Evolutionary conservation across 208 protist species (phyloP).

Genomic region (Trypanosoma scelopori): DNA sequence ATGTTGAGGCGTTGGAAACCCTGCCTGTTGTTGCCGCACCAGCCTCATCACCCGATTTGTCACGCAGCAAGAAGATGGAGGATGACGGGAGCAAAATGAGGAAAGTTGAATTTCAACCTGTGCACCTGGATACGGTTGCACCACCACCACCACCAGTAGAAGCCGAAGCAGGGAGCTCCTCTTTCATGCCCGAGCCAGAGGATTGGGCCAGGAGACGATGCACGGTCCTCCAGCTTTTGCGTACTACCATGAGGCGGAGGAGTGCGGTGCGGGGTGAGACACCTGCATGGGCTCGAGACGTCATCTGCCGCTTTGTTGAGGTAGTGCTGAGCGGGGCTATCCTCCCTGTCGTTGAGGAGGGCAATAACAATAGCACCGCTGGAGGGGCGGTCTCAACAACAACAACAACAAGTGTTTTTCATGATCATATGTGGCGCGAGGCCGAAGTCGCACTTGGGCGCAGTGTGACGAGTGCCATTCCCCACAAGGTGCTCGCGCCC

Average conservation of each 20-base stretch:
- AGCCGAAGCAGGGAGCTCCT: not conserved
- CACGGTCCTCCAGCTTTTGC: not conserved
- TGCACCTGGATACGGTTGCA: not conserved
- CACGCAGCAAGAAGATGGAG: too few species aligned
- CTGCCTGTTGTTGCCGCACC: not conserved
- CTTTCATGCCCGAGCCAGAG: not conserved
- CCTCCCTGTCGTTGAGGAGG: not conserved
- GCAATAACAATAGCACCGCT: not conserved
- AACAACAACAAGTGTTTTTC: not conserved
- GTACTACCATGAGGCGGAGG: not conserved
- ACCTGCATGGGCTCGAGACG: not conserved
- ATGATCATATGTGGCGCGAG: not conserved
- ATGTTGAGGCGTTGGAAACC: not conserved
- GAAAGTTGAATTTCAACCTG: too few species aligned
- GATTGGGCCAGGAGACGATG: not conserved
- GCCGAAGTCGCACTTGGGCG: constrained; percentile 4
- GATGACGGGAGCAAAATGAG: too few species aligned
- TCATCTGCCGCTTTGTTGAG: constrained; percentile 5
- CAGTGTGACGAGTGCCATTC: not conserved
- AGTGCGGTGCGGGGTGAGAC: not conserved
- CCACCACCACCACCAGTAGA: not conserved
- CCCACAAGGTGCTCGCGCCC: constrained; percentile 5
- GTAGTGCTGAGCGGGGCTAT: constrained; percentile 1
- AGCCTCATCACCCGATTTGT: too few species aligned
- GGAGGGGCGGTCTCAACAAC: not conserved